phyloP scores from a whole-genome alignment of 2,329 filamentous ascomycete species.

The Penicillium sp. region DNA sequence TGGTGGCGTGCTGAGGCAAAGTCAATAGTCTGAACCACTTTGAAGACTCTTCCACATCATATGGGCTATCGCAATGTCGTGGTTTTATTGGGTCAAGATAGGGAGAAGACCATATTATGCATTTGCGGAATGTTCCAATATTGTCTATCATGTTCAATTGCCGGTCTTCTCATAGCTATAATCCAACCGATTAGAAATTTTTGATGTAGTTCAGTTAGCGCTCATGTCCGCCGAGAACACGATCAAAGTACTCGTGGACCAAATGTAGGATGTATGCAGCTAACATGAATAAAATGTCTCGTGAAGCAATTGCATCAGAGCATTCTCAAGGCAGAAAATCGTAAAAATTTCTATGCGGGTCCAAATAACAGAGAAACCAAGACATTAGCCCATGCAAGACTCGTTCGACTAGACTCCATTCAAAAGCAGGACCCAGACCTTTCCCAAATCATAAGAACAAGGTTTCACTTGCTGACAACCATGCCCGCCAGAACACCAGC shows the following conservation, averaged over 20 bases:
- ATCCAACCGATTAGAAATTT: too few relatives aligned
- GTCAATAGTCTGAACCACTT: neutral
- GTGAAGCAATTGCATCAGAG: neutral
- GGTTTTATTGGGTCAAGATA: neutral
- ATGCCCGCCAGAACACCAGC: constrained; percentile 55
- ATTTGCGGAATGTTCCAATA: neutral
- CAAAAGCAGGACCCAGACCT: neutral
- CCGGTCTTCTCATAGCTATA: too few relatives aligned
- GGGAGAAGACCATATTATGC: neutral
- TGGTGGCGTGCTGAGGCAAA: neutral
- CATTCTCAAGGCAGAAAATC: neutral
- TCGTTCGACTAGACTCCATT: neutral
- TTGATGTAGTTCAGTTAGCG: too few relatives aligned
- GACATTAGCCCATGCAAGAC: neutral
- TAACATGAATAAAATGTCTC: neutral
- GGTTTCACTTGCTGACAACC: constrained; percentile 31
- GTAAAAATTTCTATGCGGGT: neutral
- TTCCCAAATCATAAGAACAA: neutral
- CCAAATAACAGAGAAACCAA: neutral
- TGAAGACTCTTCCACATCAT: neutral
- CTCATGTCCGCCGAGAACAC: too few relatives aligned
- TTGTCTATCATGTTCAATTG: neutral
- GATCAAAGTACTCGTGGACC: too few relatives aligned
- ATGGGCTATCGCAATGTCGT: neutral
- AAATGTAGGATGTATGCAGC: neutral